Conservation (phyloP, 2,329 filamentous ascomycete species). For the Fusarium sp. region DNA sequence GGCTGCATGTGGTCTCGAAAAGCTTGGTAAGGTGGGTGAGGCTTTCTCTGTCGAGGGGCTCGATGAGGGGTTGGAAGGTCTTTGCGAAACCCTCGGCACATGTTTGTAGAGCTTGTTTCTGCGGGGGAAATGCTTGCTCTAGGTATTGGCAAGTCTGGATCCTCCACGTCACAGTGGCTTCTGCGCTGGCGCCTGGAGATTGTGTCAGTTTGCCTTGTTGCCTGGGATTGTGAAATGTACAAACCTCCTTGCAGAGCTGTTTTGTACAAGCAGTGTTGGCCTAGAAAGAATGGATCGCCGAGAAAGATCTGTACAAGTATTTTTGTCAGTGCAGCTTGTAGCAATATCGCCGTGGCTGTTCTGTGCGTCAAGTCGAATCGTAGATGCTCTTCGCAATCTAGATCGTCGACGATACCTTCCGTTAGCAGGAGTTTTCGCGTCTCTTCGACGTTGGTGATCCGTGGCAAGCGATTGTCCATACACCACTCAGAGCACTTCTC, state of each 20-base stretch:
- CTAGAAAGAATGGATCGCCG: neutral
- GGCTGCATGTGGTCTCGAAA: neutral
- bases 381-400: neutral
- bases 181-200: neutral
- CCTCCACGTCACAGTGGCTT: neutral
- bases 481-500: neutral
- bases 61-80: neutral
- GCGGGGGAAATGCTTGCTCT: neutral
- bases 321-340: neutral
- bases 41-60: neutral
- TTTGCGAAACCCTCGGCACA: neutral
- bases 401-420: neutral
- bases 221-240: neutral
- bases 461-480: neutral
- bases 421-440: neutral
- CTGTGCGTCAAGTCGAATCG: neutral
- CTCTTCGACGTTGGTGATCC: neutral
- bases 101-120: neutral
- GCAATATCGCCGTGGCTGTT: neutral
- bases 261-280: accelerated
- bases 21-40: neutral
- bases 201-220: neutral
- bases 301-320: neutral
- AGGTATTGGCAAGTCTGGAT: neutral
- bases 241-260: neutral